Base-by-base conservation (phyloP, 2,329 filamentous ascomycete genomes). In the Coniochaeta sp. region DNA sequence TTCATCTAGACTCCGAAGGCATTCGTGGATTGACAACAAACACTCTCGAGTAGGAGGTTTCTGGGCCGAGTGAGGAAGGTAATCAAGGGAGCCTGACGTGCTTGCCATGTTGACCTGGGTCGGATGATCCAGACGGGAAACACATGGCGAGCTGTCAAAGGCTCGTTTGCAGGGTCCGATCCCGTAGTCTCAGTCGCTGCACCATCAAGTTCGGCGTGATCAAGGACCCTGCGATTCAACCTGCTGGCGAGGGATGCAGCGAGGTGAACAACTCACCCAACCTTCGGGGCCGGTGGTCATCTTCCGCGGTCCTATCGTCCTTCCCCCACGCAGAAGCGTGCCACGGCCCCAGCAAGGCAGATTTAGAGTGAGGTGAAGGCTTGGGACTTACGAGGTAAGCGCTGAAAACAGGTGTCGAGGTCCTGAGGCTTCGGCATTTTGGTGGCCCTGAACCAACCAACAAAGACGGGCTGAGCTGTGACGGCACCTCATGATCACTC, bases 401-500 rank as follows among this genome's bases (percentile, higher is more conserved):
- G 47, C 47, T 52, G 47, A 52, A 30, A 52, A 47, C 42, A 47
- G 26, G 40, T 12, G 40, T 40, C 16, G 10, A 47, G 16, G n/a
- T 9, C 5, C 14, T 26, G 19, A 26, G 19, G 10, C 24, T 56
- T 56, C 54, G 38, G 54, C n/a, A n/a, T 24, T n/a, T n/a, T 56
- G 54, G 32, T 26, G 32, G 54, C 34, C 54, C 54, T 36, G 54
- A 56, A 38, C 54, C 54, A 36, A 56, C 54, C 54, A 38, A 34
- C 54, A 56, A 56, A 56, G 54, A 10, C 54, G 38, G 30, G 30
- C 47, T 52, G 47, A 30, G 47, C 26, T 52, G 47, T 9, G 14
- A 12, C 19, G 28, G 28, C 54, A 56, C 54, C 54, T 56, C 54
- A 56, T 56, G 54, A 56, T 56, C 54, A 38, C 26, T 56, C 34